Evolutionary conservation across 495 filamentous ascomycete genomes (phyloP).

Genomic region (Articulospora tetracladia): DNA sequence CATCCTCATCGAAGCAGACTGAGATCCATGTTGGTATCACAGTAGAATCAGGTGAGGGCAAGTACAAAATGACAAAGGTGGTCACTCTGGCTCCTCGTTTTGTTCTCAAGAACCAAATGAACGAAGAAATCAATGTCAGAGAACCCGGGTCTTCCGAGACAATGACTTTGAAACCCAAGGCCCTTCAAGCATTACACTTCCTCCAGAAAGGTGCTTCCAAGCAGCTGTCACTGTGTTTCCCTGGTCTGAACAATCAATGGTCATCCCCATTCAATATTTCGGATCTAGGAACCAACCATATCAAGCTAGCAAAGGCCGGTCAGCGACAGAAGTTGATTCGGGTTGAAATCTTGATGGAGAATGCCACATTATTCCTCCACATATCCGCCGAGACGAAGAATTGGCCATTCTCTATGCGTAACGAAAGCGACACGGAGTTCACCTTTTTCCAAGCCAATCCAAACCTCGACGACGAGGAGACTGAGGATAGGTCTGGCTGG

Average conservation of each 20-base stretch:
- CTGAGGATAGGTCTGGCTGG: slow-evolving; percentile 81
- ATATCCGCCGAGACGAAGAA: slow-evolving; percentile 85
- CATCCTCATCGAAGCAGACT: slow-evolving; percentile 61
- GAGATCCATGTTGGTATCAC: slow-evolving; percentile 90
- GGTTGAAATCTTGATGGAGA: slow-evolving; percentile 86
- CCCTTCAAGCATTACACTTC: slow-evolving; percentile 81
- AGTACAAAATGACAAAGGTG: slow-evolving; percentile 95
- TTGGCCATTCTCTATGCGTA: slow-evolving; percentile 98
- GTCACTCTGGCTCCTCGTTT: slow-evolving; percentile 93
- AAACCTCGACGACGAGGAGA: slow-evolving; percentile 72
- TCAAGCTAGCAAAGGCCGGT: slow-evolving; percentile 87
- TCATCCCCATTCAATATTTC: slow-evolving; percentile 97
- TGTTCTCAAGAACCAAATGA: slow-evolving; percentile 87
- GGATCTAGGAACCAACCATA: slow-evolving; percentile 83
- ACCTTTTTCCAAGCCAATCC: slow-evolving; percentile 84
- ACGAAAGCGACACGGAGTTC: slow-evolving; percentile 94
- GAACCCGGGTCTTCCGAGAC: slow-evolving; percentile 84
- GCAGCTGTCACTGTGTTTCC: slow-evolving; percentile 89
- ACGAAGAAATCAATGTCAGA: slow-evolving; percentile 81
- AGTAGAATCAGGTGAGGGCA: slow-evolving; percentile 87
- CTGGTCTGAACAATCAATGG: slow-evolving; percentile 96
- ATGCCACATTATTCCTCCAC: slow-evolving; percentile 88
- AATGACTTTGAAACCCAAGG: slow-evolving; percentile 68
- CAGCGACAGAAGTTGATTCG: slow-evolving; percentile 87
- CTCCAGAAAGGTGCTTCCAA: slow-evolving; percentile 74